Evolutionary conservation across 176 grass and related monocot species (phyloP).

Genomic region (Musa itinerans): DNA sequence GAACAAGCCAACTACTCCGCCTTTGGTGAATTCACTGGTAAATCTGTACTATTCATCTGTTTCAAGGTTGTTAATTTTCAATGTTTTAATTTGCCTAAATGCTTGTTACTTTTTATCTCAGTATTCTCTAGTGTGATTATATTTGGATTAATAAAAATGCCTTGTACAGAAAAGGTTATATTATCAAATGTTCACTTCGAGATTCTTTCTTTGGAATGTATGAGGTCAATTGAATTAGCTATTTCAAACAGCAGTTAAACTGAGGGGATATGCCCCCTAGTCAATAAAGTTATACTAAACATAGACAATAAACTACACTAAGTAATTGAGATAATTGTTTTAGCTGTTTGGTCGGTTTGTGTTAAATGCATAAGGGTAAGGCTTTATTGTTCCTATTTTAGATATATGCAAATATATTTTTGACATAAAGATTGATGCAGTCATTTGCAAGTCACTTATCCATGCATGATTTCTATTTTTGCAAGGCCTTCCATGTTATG

Average conservation of each 20-base stretch:
- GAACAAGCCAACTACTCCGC: conserved; percentile 36
- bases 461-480: not conserved
- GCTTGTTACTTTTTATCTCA: too few relatives aligned
- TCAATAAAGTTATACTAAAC: not conserved
- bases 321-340: not conserved
- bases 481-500: not conserved
- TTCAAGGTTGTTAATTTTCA: not conserved
- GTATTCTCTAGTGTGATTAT: too few relatives aligned
- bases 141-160: too few relatives aligned
- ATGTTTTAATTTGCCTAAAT: not conserved
- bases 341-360: too few relatives aligned
- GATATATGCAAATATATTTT: not conserved
- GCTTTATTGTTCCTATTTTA: too few relatives aligned
- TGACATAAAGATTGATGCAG: too few relatives aligned
- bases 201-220: not conserved
- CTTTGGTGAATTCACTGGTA: conserved; percentile 35
- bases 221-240: not conserved
- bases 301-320: not conserved
- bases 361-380: too few relatives aligned
- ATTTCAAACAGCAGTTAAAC: not conserved
- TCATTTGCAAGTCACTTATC: not conserved
- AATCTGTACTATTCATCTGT: not conserved
- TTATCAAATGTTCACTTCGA: not conserved
- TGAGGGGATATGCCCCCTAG: too few relatives aligned
- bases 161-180: not conserved